phyloP scores from a whole-genome alignment of 805 yeast species.

The Spathaspora hagerdaliae region DNA sequence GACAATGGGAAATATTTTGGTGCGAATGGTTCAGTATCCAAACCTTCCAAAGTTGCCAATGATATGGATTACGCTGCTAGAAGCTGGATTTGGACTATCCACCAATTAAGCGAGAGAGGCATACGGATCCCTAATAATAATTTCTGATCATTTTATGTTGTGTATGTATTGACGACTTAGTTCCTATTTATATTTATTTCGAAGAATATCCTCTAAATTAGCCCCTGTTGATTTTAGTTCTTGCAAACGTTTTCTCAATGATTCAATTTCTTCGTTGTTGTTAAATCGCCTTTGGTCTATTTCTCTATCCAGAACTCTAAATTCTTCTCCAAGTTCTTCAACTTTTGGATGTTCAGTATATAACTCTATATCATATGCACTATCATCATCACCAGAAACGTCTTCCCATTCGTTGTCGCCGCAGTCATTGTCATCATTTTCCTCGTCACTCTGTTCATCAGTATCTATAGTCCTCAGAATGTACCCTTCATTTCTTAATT shows the following conservation, averaged over 20 bases:
- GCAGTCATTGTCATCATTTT: background rate
- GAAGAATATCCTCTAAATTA: background rate
- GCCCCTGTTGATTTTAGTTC: background rate
- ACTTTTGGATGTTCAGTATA: constrained; percentile 1
- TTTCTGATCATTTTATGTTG: background rate
- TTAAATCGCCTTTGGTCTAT: background rate
- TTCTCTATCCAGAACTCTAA: background rate
- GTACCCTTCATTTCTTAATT: background rate
- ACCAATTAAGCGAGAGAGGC: constrained; percentile 49
- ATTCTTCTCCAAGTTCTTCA: background rate
- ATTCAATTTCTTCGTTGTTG: background rate
- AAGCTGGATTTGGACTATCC: constrained; percentile 79
- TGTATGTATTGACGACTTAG: background rate
- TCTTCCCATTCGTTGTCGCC: constrained; percentile 4
- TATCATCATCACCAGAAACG: constrained; percentile 1
- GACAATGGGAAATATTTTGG: constrained; percentile 71
- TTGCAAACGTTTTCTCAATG: background rate
- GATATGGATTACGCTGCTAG: constrained; percentile 57
- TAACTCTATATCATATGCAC: background rate
- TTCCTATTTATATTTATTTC: background rate
- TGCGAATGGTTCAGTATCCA: constrained; percentile 52
- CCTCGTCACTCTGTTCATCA: background rate
- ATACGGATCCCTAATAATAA: constrained; percentile 21
- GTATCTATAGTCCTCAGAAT: background rate
- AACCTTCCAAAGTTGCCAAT: constrained; percentile 56